phyloP scores from a whole-genome alignment of 208 protist species.

The Leishmania braziliensis region DNA sequence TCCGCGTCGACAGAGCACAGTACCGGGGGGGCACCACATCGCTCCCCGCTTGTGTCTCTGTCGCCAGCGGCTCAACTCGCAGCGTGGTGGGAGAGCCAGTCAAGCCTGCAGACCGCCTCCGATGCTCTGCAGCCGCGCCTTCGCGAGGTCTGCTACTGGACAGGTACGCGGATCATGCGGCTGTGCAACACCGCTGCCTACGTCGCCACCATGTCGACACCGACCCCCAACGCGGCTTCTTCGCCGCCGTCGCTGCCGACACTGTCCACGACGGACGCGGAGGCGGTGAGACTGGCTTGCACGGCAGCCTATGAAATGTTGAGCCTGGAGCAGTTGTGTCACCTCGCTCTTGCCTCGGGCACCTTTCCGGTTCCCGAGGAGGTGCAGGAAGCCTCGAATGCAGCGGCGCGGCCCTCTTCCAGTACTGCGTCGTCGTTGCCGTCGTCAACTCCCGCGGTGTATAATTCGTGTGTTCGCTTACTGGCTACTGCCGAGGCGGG shows the following conservation, averaged over 20 bases:
- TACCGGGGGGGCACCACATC: background rate
- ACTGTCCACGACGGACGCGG: background rate
- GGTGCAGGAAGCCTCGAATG: background rate
- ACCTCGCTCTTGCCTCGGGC: slow-evolving; percentile 19
- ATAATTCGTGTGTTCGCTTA: background rate
- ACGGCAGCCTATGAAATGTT: slow-evolving; percentile 1
- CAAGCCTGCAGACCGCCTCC: background rate
- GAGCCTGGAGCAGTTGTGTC: slow-evolving; percentile 14
- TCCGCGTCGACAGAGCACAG: background rate
- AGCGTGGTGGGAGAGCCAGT: slow-evolving; percentile 1
- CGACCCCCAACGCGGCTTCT: background rate
- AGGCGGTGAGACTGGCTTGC: slow-evolving; percentile 3
- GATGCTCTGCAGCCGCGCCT: background rate
- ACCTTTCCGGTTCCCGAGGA: background rate
- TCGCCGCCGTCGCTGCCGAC: background rate
- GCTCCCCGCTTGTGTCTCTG: background rate
- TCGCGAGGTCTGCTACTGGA: background rate
- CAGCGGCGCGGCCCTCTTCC: background rate
- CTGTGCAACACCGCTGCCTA: slow-evolving; percentile 7
- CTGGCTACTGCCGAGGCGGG: background rate
- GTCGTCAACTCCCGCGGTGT: background rate
- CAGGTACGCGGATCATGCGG: background rate
- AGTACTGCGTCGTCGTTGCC: background rate
- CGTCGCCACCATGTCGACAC: background rate
- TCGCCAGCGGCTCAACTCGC: background rate